Base-by-base conservation (phyloP, 495 filamentous ascomycete species). In the Penicillium silybi region DNA sequence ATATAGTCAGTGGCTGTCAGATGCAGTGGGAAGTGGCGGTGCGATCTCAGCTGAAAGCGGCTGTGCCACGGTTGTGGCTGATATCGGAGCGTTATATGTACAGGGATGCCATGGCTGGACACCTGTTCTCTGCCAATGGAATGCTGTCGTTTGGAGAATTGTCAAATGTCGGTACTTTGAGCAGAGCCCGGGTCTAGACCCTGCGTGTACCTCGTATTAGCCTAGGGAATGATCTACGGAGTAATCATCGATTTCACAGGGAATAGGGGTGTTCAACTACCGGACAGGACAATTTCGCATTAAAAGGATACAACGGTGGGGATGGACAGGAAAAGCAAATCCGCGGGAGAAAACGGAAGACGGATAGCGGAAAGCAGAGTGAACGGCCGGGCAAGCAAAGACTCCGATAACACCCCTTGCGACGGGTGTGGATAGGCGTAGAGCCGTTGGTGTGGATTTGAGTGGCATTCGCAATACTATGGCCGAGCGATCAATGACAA, bases 51-150 rank as follows among this genome's bases (percentile, higher is more conserved):
- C 48, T 40, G 1, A 26, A 52, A 47, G 48, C 48, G 48, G 38
- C 42, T 46, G 22, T 48, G 54, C 48, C 54, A 57, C 54, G 48
- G 39, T 44, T 44, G 44, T 52, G 54, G 48, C 52, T 54, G n/a
- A 45, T 26, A 4, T 46, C 43, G 3, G 43, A 46, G 25, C 27
- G 25, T 34, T 39, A 18, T 39, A 2, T 6, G 32, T 35, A 23
- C 49, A 52, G 43, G 50, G 50, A 53, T 53, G 37, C 22, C 29
- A 41, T 43, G 43, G 42, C 13, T 29, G 37, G 20, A 34, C n/a
- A 3, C 39, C 16, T 39, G 6, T 39, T 18, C 18, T 39, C 9
- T 39, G n/a, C 16, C 37, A 39, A 39, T 39, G 37, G 16, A 6
- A 39, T 19, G 37, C n/a, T 8, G 37, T 9, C 16, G 8, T 17